Percentiles rank a stretch among this genome's conserved stretches.
These are phyloP conservation scores for Plasmodium chabaudi DNA, from an alignment of 169 alveolate species.

Conservation along the genomic window DNA sequence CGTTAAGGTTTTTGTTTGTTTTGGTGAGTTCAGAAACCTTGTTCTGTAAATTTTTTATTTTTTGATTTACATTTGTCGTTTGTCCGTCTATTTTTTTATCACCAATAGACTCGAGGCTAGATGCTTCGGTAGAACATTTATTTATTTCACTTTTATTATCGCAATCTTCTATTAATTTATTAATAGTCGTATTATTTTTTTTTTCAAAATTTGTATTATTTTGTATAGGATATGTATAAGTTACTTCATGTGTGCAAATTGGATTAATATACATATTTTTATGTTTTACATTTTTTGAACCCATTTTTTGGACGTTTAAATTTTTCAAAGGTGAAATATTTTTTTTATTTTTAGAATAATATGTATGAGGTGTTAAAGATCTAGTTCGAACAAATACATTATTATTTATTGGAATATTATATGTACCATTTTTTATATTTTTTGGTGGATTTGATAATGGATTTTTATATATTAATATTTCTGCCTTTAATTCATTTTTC, in stretches of 20 bases:
- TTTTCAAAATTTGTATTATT: neutral
- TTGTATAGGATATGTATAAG: constrained; percentile 24
- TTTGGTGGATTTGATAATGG: neutral
- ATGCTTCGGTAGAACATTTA: constrained; percentile 28
- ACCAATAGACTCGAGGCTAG: neutral
- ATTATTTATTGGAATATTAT: neutral
- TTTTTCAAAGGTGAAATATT: constrained; percentile 18
- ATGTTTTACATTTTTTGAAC: neutral
- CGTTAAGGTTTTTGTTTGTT: constrained; percentile 21
- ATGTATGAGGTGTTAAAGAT: constrained; percentile 23
- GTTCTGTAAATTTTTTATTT: constrained; percentile 7
- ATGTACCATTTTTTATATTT: neutral
- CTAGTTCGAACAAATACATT: constrained; percentile 60
- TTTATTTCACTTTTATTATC: constrained; percentile 1
- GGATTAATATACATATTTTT: neutral
- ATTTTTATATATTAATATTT: constrained; percentile 42
- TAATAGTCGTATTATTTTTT: neutral
- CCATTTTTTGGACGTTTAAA: constrained; percentile 7
- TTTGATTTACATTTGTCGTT: constrained; percentile 3
- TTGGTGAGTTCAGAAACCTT: neutral
- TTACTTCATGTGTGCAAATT: constrained; percentile 35
- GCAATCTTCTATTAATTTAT: neutral
- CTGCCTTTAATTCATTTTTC: constrained; percentile 13
- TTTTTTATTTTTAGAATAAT: neutral
- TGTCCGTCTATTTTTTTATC: neutral